Conservation (phyloP, 768 basidiomycete species). For the Lactarius sp. region DNA sequence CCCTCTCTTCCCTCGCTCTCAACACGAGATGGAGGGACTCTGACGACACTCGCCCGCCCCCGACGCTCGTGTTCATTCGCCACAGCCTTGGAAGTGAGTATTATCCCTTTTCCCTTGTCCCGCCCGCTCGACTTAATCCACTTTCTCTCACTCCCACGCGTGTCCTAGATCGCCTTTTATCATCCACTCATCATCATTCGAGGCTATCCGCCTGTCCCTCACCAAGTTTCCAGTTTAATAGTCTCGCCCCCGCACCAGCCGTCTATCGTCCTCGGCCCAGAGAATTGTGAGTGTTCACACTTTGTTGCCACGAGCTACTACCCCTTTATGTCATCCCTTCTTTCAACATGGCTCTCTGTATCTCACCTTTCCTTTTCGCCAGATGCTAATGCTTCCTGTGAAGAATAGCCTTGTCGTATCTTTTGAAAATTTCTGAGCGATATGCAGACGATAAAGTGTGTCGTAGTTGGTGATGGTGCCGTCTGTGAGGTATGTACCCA, state of each 20-base stretch:
- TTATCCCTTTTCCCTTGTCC: slow-evolving; percentile 1
- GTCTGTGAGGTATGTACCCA: slow-evolving; percentile 82
- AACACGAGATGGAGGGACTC: no score
- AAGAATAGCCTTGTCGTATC: slow-evolving; percentile 15
- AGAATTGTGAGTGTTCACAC: slow-evolving; percentile 19
- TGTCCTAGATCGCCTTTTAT: slow-evolving; percentile 13
- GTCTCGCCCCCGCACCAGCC: slow-evolving; percentile 20
- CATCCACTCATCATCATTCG: slow-evolving; percentile 13
- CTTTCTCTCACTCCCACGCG: slow-evolving; percentile 4
- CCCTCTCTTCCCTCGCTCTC: no score
- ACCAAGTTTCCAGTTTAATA: not conserved
- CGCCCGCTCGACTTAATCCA: slow-evolving; percentile 1
- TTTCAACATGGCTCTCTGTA: not conserved
- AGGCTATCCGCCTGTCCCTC: slow-evolving; percentile 15
- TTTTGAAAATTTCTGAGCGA: slow-evolving; percentile 16
- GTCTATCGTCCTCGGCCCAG: slow-evolving; percentile 9
- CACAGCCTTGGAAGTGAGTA: slow-evolving; percentile 10
- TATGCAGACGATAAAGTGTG: slow-evolving; percentile 98
- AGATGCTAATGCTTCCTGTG: slow-evolving; percentile 3
- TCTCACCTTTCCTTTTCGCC: not conserved
- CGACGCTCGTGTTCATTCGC: slow-evolving; percentile 25
- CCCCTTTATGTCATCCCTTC: not conserved
- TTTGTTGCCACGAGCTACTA: not conserved
- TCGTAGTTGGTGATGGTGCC: slow-evolving; percentile 96
- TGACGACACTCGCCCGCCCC: no score